These are phyloP conservation scores for Heterobasidion irregulare DNA, from an alignment of 1,284 basidiomycete genomes.

Conservation along the genomic window DNA sequence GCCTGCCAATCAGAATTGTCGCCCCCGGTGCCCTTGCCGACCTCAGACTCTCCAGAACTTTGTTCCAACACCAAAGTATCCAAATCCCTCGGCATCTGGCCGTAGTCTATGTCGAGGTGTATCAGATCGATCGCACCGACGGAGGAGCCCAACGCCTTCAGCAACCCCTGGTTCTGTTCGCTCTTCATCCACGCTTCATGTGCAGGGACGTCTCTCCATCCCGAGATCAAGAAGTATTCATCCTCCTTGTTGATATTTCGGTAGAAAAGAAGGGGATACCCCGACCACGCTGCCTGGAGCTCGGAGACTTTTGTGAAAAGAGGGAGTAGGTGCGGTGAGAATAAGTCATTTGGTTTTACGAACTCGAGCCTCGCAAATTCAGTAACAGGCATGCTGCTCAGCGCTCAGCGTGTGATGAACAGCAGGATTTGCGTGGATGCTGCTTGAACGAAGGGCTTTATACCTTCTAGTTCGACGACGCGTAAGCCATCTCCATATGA, in stretches of 20 bases:
- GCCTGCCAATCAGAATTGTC: background rate
- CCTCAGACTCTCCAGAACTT: background rate
- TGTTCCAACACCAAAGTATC: background rate
- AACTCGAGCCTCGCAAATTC: conserved; percentile 17
- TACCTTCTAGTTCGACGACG: no score
- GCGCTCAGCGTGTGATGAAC: no score
- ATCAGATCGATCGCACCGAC: conserved; percentile 27
- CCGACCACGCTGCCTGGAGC: conserved; percentile 30
- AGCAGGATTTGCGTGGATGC: no score
- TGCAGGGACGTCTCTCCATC: conserved; percentile 32
- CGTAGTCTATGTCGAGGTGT: conserved; percentile 25
- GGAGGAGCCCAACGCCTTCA: conserved; percentile 21
- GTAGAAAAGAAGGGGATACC: conserved; percentile 31
- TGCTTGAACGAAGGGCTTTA: no score
- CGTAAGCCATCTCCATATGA: no score
- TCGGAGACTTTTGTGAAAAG: conserved; percentile 17
- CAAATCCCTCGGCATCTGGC: background rate
- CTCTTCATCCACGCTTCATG: conserved; percentile 36
- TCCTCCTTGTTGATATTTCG: conserved; percentile 14
- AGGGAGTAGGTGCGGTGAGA: conserved; percentile 9
- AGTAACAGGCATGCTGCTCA: conserved; percentile 14
- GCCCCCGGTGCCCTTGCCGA: background rate
- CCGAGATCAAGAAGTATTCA: conserved; percentile 31
- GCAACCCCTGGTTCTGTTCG: conserved; percentile 29
- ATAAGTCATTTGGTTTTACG: conserved; percentile 7